Evolutionary conservation across 495 filamentous ascomycete genomes (phyloP), one percentile per base, ranked within the genome.

Genomic region (Annulohypoxylon stygium): DNA sequence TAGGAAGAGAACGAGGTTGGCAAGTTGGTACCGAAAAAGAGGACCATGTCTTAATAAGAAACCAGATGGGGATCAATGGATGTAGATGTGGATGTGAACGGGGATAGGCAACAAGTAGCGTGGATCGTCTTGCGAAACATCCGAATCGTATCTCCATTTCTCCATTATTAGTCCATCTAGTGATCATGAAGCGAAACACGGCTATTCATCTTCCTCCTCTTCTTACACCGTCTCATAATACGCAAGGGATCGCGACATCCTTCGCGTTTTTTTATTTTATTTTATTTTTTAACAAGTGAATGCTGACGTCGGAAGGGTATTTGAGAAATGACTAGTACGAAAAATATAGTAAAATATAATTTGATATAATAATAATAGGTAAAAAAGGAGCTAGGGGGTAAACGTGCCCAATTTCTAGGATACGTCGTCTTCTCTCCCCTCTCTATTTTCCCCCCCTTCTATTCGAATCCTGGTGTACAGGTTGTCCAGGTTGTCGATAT

Each of bases 41-140:
- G 41, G 41, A 67, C 58, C 43, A 39, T 60, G 62, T 59, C 67
- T 67, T 60, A 51, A 50, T 23, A 61, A 50, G 51, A 61, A 54
- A 69, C 37, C 43, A 33, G 47, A 65, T 54, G 16, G 55, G 62
- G 43, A 57, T 11, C 5, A 30, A 30, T 30, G 30, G 30, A 30
- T 30, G 30, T 30, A 30, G 30, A 30, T 30, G 30, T 30, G 30
- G 30, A 30, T 30, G 30, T 30, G 2, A 2, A 30, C 30, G 30
- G 30, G 62, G 43, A 57, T 11, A 36, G 45, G 3, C 18, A 18
- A 14, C 9, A 50, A 67, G 33, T 51, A 51, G 48, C 63, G 33
- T 51, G 45, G 48, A 64, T 61, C 33, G 45, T 47, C n/a, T 43
- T 43, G 53, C 61, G 53, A 65, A 45, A 53, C 53, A 53, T 48